Conservation (phyloP, 768 basidiomycete genomes). For the Tricholoma saponaceum region DNA sequence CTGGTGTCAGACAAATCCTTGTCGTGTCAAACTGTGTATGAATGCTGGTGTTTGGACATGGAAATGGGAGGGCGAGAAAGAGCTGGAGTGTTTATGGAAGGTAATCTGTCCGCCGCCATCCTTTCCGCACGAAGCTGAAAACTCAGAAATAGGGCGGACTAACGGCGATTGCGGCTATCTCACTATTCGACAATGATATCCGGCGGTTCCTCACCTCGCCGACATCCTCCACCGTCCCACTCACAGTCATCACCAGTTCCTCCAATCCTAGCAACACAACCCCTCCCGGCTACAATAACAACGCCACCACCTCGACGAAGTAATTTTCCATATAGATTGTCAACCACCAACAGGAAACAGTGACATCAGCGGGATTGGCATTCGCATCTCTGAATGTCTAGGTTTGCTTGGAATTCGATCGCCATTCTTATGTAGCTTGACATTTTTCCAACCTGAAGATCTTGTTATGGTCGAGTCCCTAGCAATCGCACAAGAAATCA, state of each 20-base stretch:
- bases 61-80: conserved; percentile 67
- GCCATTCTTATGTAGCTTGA: no score
- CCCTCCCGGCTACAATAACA: no score
- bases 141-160: conserved; percentile 34
- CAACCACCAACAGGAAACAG: background rate
- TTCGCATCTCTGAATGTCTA: background rate
- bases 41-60: conserved; percentile 58
- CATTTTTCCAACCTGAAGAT: no score
- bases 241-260: conserved; percentile 8
- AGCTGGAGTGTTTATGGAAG: conserved; percentile 66
- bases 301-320: no score
- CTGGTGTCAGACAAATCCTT: conserved; percentile 68
- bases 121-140: no score
- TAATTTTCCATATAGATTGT: background rate
- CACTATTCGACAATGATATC: conserved; percentile 69
- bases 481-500: no score
- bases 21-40: conserved; percentile 64
- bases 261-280: background rate
- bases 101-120: no score
- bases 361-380: background rate
- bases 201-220: conserved; percentile 55
- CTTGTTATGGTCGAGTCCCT: no score
- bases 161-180: conserved; percentile 68
- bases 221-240: conserved; percentile 45
- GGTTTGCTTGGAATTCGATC: background rate